A percentile compares a stretch with the other conserved stretches of the same genome.
Evolutionary conservation across 2,329 filamentous ascomycete species (phyloP).

Genomic region (Pseudopyricularia javanii): DNA sequence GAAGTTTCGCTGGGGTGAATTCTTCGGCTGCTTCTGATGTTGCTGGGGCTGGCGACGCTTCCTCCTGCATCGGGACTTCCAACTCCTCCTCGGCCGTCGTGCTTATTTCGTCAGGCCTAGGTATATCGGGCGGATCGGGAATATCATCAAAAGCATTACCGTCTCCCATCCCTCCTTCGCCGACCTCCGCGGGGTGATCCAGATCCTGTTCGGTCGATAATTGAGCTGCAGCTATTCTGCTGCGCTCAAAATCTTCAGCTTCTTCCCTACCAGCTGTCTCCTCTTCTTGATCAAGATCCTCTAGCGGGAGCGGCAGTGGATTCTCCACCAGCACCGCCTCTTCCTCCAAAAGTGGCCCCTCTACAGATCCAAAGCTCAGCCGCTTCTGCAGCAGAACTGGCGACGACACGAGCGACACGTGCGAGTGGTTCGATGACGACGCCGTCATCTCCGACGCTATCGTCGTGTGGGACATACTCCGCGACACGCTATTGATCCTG

Average conservation of each 20-base stretch:
- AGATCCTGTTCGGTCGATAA: conserved; percentile 36
- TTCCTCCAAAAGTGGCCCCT: not conserved
- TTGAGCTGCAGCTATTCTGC: conserved; percentile 36
- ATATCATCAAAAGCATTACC: not conserved
- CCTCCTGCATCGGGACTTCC: not conserved
- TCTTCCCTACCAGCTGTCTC: conserved; percentile 37
- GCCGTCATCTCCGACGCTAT: conserved; percentile 27
- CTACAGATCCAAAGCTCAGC: not conserved
- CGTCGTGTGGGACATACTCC: conserved; percentile 47
- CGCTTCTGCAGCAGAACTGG: not conserved
- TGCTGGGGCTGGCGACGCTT: not conserved
- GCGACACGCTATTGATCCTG: conserved; percentile 18
- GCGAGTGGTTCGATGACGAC: conserved; percentile 8
- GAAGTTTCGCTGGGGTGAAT: conserved; percentile 1
- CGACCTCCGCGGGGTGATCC: not conserved
- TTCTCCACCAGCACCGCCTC: not conserved
- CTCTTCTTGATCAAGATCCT: conserved; percentile 42
- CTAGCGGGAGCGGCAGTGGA: conserved; percentile 24
- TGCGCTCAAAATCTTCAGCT: conserved; percentile 37
- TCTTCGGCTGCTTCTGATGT: not conserved
- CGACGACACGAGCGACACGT: conserved; percentile 7
- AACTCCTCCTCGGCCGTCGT: not conserved
- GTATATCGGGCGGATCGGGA: not conserved
- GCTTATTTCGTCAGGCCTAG: not conserved
- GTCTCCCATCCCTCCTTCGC: not conserved